Evolutionary conservation across 2,329 filamentous ascomycete species (phyloP), one percentile per base, ranked within the genome.

Genomic region (Botryotinia narcissicola): DNA sequence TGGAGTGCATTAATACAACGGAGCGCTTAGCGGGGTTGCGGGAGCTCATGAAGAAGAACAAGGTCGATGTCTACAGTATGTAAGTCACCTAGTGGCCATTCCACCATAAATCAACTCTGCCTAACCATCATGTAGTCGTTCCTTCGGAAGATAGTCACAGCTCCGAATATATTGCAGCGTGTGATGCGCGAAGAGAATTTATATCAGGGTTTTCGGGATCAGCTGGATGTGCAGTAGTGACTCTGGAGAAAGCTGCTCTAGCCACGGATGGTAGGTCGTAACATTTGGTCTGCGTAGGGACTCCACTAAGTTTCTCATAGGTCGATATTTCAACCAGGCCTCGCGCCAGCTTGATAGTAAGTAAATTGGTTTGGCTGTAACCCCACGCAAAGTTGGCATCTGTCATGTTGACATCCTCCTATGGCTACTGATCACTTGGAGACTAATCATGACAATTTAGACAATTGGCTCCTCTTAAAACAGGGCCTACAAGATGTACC

Each of bases 321-420:
- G 96, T 44, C 91, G 96, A 77, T 99, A 99, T 84, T 99, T 98
- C 87, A 98, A 97, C 84, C 96, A 99, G 83, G 96, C 96, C 40
- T 86, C 90, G 75, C 93, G 95, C 79, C 94, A 99, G 82, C 89
- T 99, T 44, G 96, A 98, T 82, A 84, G 83, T 70, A 72, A 72
- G 71, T 63, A 54, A 71, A 54, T 16, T n/a, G 37, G 29, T 22
- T 37, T 20, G 12, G n/a, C 35, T 40, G n/a, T 54, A 54, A 12
- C 18, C 25, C 14, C 3, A 54, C 32, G 32, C 16, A 32, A 29
- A 32, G 25, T 22, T 57, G 20, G 29, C 20, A 29, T 18, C 32
- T 35, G 20, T 42, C 22, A 10, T 46, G 64, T 25, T 25, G 22
- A 8, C 48, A n/a, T 35, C 51, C 10, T 29, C 32, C 37, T 54